Conservation (phyloP, 2,329 filamentous ascomycete genomes). For the Achaetomium macrosporum region DNA sequence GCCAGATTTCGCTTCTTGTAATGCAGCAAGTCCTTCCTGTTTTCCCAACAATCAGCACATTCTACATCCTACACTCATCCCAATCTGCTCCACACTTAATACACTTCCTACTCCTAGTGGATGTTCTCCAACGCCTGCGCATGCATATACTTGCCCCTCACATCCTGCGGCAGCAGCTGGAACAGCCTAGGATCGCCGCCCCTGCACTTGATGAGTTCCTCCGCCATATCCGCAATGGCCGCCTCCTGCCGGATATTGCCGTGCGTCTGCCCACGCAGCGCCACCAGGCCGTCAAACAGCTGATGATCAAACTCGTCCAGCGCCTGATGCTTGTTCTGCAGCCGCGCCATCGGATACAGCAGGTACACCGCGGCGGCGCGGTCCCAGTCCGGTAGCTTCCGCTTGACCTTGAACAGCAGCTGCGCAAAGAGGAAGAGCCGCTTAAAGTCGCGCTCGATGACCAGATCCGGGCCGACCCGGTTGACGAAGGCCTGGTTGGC, state of each 20-base stretch:
- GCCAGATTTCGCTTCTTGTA: too few relatives aligned
- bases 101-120: constrained; percentile 1
- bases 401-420: constrained; percentile 66
- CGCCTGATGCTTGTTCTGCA: constrained; percentile 32
- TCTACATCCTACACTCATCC: background rate
- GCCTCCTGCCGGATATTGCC: constrained; percentile 55
- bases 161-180: constrained; percentile 64
- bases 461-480: constrained; percentile 71
- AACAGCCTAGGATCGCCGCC: constrained; percentile 48
- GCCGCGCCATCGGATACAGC: constrained; percentile 49
- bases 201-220: constrained; percentile 59
- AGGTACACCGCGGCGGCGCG: constrained; percentile 74
- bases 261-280: constrained; percentile 51
- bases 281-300: constrained; percentile 51
- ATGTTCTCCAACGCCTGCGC: constrained; percentile 21
- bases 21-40: too few relatives aligned
- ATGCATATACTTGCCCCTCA: constrained; percentile 59
- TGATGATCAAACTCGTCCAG: constrained; percentile 27
- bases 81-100: background rate
- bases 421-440: constrained; percentile 48
- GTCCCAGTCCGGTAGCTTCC: constrained; percentile 65
- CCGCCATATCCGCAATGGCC: constrained; percentile 76
- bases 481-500: constrained; percentile 79
- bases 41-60: background rate
- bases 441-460: constrained; percentile 77